phyloP scores from a whole-genome alignment of 495 filamentous ascomycete species.

The Aspergillus cristatus region DNA sequence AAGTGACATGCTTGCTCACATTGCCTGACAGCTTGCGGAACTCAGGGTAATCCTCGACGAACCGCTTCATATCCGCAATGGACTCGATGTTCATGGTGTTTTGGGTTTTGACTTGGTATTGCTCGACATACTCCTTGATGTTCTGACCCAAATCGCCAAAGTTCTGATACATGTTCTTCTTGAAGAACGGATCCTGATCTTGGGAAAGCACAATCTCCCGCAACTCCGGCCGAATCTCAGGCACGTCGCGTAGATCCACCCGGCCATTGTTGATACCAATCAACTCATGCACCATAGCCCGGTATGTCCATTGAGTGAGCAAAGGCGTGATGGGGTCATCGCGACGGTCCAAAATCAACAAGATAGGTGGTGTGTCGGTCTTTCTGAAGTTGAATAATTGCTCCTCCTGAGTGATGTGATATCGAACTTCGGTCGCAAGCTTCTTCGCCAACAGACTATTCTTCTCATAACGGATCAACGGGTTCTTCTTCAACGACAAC shows the following conservation, averaged over 20 bases:
- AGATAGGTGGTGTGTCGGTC: conserved; percentile 87
- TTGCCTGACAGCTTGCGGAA: conserved; percentile 95
- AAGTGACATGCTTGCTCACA: conserved; percentile 94
- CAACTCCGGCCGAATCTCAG: conserved; percentile 81
- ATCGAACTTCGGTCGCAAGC: conserved; percentile 82
- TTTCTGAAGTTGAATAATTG: conserved; percentile 95
- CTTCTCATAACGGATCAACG: conserved; percentile 87
- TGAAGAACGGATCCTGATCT: conserved; percentile 98
- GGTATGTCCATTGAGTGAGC: conserved; percentile 96
- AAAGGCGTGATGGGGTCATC: conserved; percentile 96
- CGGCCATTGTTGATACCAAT: conserved; percentile 89
- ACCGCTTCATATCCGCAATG: conserved; percentile 97
- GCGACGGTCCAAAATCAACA: conserved; percentile 82
- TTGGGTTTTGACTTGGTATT: conserved; percentile 91
- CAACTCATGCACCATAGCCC: conserved; percentile 97
- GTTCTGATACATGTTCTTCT: conserved; percentile 99
- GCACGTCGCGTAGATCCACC: conserved; percentile 77
- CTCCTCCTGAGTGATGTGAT: conserved; percentile 90
- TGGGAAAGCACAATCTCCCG: conserved; percentile 94
- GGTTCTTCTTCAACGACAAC: conserved; percentile 88
- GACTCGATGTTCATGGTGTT: conserved; percentile 91
- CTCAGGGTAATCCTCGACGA: conserved; percentile 97
- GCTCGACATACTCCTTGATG: conserved; percentile 97
- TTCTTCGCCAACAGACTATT: conserved; percentile 88
- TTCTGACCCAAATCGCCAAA: conserved; percentile 96